These are phyloP conservation scores for Gossypium turneri DNA, from an alignment of 345 rosid genomes.

Conservation along the genomic window DNA sequence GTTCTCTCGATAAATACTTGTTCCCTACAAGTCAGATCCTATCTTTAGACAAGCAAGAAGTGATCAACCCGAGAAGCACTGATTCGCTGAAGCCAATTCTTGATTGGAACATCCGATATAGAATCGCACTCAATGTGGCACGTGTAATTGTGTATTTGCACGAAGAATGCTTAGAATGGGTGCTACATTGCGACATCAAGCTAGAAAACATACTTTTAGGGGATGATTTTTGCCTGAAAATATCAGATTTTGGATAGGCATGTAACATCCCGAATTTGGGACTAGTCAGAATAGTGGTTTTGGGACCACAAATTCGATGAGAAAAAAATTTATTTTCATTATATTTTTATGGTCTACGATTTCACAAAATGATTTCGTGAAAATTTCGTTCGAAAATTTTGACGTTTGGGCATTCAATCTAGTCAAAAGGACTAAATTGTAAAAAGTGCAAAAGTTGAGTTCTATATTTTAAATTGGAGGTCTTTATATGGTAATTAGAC, in stretches of 20 bases:
- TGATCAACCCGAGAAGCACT: constrained; percentile 15
- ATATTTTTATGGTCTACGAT: too few relatives aligned
- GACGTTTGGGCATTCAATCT: too few relatives aligned
- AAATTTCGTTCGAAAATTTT: too few relatives aligned
- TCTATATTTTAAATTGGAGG: too few relatives aligned
- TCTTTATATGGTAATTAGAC: too few relatives aligned
- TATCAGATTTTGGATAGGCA: constrained; percentile 62
- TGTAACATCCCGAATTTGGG: too few relatives aligned
- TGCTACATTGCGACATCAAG: constrained; percentile 66
- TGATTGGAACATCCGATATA: constrained; percentile 55
- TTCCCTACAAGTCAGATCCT: constrained; percentile 27
- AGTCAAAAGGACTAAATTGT: too few relatives aligned
- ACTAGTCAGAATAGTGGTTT: too few relatives aligned
- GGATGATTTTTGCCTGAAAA: constrained; percentile 57
- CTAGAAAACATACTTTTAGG: constrained; percentile 65
- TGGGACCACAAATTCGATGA: too few relatives aligned
- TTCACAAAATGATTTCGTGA: too few relatives aligned
- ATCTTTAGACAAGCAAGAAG: background rate
- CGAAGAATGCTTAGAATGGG: constrained; percentile 69
- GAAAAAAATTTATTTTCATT: too few relatives aligned
- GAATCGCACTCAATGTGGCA: constrained; percentile 62
- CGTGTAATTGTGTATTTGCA: constrained; percentile 62
- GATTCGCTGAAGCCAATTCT: constrained; percentile 21
- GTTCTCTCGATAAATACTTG: constrained; percentile 52
- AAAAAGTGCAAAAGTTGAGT: too few relatives aligned